Conservation (phyloP, 2,329 filamentous ascomycete genomes). For the Beauveria asiatica region DNA sequence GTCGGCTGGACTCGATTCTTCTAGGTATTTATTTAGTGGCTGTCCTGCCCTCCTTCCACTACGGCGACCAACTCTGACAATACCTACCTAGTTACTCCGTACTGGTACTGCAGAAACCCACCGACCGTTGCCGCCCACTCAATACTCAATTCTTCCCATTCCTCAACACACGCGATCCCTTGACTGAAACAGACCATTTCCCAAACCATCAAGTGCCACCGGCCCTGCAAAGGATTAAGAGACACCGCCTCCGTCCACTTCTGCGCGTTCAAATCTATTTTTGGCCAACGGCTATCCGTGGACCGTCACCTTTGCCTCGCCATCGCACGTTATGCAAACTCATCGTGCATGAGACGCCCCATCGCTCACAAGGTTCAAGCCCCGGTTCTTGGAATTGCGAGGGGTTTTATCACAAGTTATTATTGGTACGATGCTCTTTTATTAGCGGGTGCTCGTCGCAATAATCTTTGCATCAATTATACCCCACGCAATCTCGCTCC, state of each 20-base stretch:
- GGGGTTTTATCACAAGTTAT: not conserved
- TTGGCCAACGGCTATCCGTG: not conserved
- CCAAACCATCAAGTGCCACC: not conserved
- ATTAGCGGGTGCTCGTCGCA: not conserved
- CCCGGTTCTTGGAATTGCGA: not conserved
- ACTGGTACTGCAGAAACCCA: not conserved
- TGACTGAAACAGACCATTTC: not conserved
- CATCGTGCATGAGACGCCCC: slow-evolving; percentile 2
- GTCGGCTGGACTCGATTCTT: too few species aligned
- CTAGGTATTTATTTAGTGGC: too few species aligned
- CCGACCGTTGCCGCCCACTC: not conserved
- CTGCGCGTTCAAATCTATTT: not conserved
- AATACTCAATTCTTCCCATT: not conserved
- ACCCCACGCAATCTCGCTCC: slow-evolving; percentile 7
- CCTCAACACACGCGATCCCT: not conserved
- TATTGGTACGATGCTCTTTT: not conserved
- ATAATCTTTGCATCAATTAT: slow-evolving; percentile 5
- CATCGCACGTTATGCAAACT: not conserved
- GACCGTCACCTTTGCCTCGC: not conserved
- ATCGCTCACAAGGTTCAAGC: not conserved
- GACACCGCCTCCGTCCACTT: not conserved
- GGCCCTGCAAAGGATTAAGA: not conserved
- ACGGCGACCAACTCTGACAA: too few species aligned
- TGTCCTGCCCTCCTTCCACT: too few species aligned
- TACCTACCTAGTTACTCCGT: too few species aligned